Percentiles rank a stretch among this genome's conserved stretches.
These are phyloP conservation scores for Amanita brunnescens DNA, from an alignment of 768 basidiomycete genomes.

Conservation along the genomic window DNA sequence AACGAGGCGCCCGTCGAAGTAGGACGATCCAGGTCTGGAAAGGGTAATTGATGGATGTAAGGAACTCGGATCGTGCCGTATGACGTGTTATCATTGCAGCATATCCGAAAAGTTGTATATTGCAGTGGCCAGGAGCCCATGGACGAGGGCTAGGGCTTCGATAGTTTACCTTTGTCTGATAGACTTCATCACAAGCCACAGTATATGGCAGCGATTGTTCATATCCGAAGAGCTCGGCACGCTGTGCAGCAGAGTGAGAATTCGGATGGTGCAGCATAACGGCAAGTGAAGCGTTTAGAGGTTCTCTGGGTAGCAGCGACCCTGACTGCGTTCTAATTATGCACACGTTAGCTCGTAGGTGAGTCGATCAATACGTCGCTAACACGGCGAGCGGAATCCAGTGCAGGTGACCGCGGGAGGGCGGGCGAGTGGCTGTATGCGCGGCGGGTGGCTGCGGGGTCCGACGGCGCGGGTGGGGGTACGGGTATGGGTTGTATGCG, in stretches of 20 bases:
- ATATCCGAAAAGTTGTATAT: neutral
- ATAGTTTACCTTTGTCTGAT: neutral
- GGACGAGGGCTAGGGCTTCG: neutral
- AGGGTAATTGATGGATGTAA: neutral
- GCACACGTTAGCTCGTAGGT: too few species aligned
- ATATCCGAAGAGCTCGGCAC: neutral
- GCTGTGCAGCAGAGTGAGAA: neutral
- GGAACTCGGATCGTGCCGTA: neutral
- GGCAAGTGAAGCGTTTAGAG: neutral
- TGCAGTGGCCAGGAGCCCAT: too few species aligned
- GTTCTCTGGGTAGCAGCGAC: conserved; percentile 4
- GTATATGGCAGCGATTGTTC: neutral
- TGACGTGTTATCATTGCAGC: neutral
- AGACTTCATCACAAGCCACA: neutral
- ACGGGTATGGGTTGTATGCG: neutral
- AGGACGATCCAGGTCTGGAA: neutral
- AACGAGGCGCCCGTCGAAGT: neutral
- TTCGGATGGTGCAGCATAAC: neutral
- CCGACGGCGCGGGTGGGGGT: neutral
- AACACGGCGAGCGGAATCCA: neutral
- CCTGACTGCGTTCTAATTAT: too few species aligned
- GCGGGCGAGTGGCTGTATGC: too few species aligned
- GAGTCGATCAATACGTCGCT: neutral
- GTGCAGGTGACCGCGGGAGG: neutral
- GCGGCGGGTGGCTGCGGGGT: too few species aligned